Evolutionary conservation across 805 yeast genomes (phyloP).

Genomic region (Starmera caribaea): DNA sequence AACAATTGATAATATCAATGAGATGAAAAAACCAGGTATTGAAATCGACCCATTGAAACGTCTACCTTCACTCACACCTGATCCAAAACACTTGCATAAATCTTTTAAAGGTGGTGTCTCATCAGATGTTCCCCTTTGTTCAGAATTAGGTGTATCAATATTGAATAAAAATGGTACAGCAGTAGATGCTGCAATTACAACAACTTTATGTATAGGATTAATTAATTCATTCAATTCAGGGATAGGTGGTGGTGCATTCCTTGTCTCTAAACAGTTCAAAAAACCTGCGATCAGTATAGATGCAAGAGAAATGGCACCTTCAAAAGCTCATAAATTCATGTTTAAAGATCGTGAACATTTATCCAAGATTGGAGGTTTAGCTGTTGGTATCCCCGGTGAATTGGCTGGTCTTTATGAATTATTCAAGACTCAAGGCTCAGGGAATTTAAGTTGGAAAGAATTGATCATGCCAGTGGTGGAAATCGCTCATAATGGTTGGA

Average conservation of each 20-base stretch:
- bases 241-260: slow-evolving; percentile 88
- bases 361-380: slow-evolving; percentile 75
- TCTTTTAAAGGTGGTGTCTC: slow-evolving; percentile 15
- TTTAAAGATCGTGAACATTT: slow-evolving; percentile 35
- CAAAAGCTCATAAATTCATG: slow-evolving; percentile 53
- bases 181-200: slow-evolving; percentile 88
- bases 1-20: too few relatives aligned
- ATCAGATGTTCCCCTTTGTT: slow-evolving; percentile 24
- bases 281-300: slow-evolving; percentile 56
- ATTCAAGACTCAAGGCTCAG: slow-evolving; percentile 55
- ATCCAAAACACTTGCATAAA: slow-evolving; percentile 15
- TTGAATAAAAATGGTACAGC: slow-evolving; percentile 52
- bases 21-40: slow-evolving; percentile 18
- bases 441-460: slow-evolving; percentile 60
- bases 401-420: slow-evolving; percentile 69
- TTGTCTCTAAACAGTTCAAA: slow-evolving; percentile 34
- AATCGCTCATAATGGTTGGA: slow-evolving; percentile 58
- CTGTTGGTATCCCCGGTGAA: slow-evolving; percentile 89
- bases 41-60: slow-evolving; percentile 28
- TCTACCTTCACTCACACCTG: slow-evolving; percentile 26
- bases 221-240: slow-evolving; percentile 79
- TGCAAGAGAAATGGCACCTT: slow-evolving; percentile 86
- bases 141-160: slow-evolving; percentile 24
- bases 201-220: slow-evolving; percentile 81
- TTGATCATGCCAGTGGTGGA: slow-evolving; percentile 68